phyloP scores from a whole-genome alignment of 2,329 filamentous ascomycete species.

The Podosphaera aphanis region DNA sequence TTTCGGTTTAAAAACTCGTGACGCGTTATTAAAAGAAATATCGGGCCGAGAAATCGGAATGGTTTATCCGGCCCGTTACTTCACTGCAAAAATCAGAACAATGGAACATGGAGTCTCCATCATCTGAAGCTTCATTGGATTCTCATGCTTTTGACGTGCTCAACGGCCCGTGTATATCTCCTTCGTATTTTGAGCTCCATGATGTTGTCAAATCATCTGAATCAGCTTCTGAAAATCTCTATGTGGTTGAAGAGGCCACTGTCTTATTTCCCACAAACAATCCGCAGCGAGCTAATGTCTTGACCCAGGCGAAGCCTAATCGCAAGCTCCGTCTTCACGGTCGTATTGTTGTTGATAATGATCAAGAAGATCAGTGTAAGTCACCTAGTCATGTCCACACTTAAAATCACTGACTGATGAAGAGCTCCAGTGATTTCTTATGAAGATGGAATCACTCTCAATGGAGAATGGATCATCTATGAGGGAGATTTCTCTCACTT shows the following conservation, averaged over 20 bases:
- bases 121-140: neutral
- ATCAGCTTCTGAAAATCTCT: neutral
- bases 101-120: neutral
- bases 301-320: neutral
- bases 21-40: too few relatives aligned
- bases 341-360: neutral
- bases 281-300: neutral
- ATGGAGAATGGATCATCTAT: neutral
- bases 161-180: neutral
- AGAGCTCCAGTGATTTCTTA: neutral
- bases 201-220: neutral
- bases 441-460: neutral
- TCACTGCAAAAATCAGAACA: too few relatives aligned
- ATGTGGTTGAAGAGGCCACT: neutral
- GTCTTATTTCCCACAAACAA: neutral
- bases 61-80: too few relatives aligned
- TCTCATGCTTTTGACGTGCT: neutral
- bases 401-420: neutral
- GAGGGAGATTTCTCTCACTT: neutral
- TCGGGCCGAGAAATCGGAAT: too few relatives aligned
- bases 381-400: neutral
- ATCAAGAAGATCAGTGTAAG: conserved; percentile 1
- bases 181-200: neutral
- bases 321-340: neutral
- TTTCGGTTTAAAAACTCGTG: too few relatives aligned